phyloP scores from a whole-genome alignment of 805 yeast genomes.

The Ogataea wickerhamii region DNA sequence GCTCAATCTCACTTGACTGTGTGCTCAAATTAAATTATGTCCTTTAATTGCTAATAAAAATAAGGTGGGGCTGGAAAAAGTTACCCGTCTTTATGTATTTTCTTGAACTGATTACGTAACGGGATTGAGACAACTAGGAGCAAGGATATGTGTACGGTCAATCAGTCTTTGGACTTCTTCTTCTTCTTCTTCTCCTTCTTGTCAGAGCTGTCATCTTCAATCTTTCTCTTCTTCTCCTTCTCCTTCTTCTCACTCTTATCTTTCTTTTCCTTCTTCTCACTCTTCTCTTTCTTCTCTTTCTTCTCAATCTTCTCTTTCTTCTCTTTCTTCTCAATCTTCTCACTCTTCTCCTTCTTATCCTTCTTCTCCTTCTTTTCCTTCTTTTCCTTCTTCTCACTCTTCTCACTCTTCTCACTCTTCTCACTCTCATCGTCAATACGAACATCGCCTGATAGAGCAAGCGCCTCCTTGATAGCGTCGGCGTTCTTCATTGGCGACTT shows the following conservation, averaged over 20 bases:
- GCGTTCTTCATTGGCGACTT: constrained; percentile 94
- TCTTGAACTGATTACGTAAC: no score
- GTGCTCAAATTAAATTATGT: no score
- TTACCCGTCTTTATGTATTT: no score
- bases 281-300: constrained; percentile 41
- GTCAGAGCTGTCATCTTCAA: constrained; percentile 11
- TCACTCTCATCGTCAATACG: constrained; percentile 30
- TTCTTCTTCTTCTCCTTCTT: constrained; percentile 22
- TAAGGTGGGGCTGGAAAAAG: no score
- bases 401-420: constrained; percentile 36
- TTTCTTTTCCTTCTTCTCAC: constrained; percentile 40
- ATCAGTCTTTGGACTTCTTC: constrained; percentile 31
- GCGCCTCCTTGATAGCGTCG: constrained; percentile 90
- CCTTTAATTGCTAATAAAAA: no score
- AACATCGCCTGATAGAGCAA: constrained; percentile 52
- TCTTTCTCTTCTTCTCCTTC: constrained; percentile 19
- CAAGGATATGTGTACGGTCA: no score
- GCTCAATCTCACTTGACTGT: no score
- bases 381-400: constrained; percentile 43
- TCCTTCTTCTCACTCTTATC: constrained; percentile 35
- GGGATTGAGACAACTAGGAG: no score
- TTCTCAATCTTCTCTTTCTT: constrained; percentile 51
- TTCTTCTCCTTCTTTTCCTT: constrained; percentile 41
- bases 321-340: constrained; percentile 39
- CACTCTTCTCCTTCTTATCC: constrained; percentile 32